Evolutionary conservation across 2,329 filamentous ascomycete genomes (phyloP), one percentile per base, ranked within the genome.

Genomic region (Phialophora chinensis): DNA sequence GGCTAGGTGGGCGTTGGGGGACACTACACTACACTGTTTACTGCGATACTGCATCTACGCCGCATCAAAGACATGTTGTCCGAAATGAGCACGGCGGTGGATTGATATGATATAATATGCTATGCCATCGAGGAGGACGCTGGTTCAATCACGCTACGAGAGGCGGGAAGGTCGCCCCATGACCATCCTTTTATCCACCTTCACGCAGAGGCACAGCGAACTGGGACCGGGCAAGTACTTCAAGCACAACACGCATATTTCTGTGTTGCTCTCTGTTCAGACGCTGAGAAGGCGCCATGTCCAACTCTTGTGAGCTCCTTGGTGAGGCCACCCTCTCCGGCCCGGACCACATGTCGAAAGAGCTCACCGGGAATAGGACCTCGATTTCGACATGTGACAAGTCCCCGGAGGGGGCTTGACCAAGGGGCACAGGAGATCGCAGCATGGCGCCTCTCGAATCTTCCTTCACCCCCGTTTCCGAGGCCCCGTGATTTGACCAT

Each of bases 341-440:
- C 49, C 27, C 49, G 14, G 14, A 44, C 25, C 49, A 52, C 10
- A 12, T 17, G 23, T 29, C 49, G 49, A 52, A 25, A 29, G 49
- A 52, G 23, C 23, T 27, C 23, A 52, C 23, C 49, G 1, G 20
- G 10, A 27, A 10, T 1, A 8, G 49, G 49, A 58, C 25, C 35
- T 47, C 56, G 35, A n/a, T 0, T 7, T 11, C 27, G 23, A 27
- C 38, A 2, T 14, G 31, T 29, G 23, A 44, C 12, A 44, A 29
- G 29, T 20, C 12, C 31, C 44, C 44, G 8, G 58, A 52, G 23
- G 49, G 49, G 23, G 10, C 25, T n/a, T 27, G n/a, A 27, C 27
- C 29, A 25, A 20, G 59, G 33, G 29, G 44, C 52, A 47, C 60
- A 33, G 23, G n/a, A 49, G 60, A 49, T 31, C 31, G 31, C 23